These are phyloP conservation scores for Penicillium sp. DNA, from an alignment of 2,329 filamentous ascomycete species.

Conservation along the genomic window DNA sequence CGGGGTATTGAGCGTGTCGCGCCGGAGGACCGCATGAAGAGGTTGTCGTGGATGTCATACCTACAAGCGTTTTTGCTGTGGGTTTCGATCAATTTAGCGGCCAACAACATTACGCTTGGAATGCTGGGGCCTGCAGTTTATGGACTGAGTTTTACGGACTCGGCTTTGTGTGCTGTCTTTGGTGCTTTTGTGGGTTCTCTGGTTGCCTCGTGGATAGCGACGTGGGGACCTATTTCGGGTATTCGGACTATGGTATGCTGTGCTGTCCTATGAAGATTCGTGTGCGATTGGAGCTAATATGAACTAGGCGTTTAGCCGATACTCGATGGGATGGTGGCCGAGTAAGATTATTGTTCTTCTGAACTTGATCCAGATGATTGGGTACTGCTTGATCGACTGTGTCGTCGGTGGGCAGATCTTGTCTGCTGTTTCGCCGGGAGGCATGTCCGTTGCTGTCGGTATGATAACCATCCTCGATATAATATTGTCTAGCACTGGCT, in stretches of 20 bases:
- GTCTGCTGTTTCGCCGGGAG: slow-evolving; percentile 60
- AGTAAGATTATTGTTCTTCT: slow-evolving; percentile 63
- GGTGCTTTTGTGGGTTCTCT: slow-evolving; percentile 57
- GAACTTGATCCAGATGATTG: slow-evolving; percentile 62
- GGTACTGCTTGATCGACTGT: slow-evolving; percentile 63
- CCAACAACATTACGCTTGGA: slow-evolving; percentile 64
- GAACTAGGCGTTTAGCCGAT: slow-evolving; percentile 55
- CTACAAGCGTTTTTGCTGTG: slow-evolving; percentile 59
- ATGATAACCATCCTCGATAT: slow-evolving; percentile 8
- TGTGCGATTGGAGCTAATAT: neutral
- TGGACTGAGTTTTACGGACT: slow-evolving; percentile 58
- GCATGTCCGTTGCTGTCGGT: slow-evolving; percentile 63
- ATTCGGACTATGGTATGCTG: slow-evolving; percentile 58
- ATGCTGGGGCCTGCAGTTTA: slow-evolving; percentile 62
- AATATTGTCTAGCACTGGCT: neutral
- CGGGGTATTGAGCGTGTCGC: slow-evolving; percentile 61
- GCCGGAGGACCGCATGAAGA: slow-evolving; percentile 54
- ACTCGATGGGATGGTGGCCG: slow-evolving; percentile 66
- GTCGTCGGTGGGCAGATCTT: slow-evolving; percentile 69
- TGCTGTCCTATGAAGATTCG: neutral
- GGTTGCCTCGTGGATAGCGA: slow-evolving; percentile 60
- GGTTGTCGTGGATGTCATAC: slow-evolving; percentile 53
- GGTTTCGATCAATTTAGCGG: slow-evolving; percentile 62
- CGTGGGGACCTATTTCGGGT: slow-evolving; percentile 61
- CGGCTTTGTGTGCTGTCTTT: slow-evolving; percentile 57